phyloP scores from a whole-genome alignment of 2,329 filamentous ascomycete species.

The Talaromyces sp. region DNA sequence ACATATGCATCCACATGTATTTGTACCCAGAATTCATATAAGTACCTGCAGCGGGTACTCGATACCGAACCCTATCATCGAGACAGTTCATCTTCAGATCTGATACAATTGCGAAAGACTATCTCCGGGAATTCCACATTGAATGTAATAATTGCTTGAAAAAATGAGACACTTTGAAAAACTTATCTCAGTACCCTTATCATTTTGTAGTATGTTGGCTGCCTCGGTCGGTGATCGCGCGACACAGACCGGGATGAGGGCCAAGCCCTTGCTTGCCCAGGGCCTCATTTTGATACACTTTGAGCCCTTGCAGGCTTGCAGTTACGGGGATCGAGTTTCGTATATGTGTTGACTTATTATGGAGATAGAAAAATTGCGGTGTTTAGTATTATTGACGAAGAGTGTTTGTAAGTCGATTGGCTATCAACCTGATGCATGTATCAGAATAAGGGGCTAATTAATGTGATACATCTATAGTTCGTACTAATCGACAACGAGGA shows the following conservation, averaged over 20 bases:
- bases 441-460: constrained; percentile 1
- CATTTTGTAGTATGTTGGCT: too few relatives aligned
- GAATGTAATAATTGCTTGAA: not conserved
- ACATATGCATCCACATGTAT: constrained; percentile 5
- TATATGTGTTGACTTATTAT: not conserved
- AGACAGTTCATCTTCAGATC: not conserved
- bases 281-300: not conserved
- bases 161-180: not conserved
- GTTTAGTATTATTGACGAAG: not conserved
- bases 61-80: not conserved
- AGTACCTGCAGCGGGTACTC: not conserved
- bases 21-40: not conserved
- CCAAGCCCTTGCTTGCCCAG: constrained; percentile 2
- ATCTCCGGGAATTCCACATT: not conserved
- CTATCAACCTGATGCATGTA: not conserved
- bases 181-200: not conserved
- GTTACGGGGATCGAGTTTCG: not conserved
- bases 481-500: not conserved
- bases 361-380: not conserved
- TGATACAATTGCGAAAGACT: not conserved
- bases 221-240: not conserved
- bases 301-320: constrained; percentile 3
- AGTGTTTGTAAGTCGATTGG: not conserved
- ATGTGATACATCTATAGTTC: not conserved
- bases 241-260: not conserved